phyloP scores from a whole-genome alignment of 768 basidiomycete species.

The Amanita polypyramis region DNA sequence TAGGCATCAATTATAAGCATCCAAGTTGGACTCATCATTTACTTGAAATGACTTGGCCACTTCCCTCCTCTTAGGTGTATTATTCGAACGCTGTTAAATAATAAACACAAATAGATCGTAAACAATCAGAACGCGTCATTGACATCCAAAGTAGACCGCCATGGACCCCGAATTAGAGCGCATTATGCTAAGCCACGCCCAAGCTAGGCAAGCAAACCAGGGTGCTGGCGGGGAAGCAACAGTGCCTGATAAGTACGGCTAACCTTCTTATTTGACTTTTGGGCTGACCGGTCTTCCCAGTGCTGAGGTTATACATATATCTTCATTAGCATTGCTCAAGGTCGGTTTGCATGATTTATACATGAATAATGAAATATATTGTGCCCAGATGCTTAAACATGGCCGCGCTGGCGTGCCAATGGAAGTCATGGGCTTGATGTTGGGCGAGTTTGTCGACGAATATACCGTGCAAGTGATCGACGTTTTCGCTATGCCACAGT shows the following conservation, averaged over 20 bases:
- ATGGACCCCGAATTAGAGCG: conserved; percentile 43
- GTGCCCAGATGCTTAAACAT: conserved; percentile 89
- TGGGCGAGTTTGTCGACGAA: conserved; percentile 97
- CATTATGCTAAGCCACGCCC: conserved; percentile 38
- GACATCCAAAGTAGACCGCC: conserved; percentile 11
- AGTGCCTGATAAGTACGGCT: conserved; percentile 43
- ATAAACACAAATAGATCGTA: conserved; percentile 6
- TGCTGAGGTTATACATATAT: conserved; percentile 95
- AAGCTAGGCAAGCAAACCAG: conserved; percentile 31
- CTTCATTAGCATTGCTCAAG: conserved; percentile 93
- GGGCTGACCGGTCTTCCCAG: conserved; percentile 24
- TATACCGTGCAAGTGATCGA: conserved; percentile 92
- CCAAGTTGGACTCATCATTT: conserved; percentile 1
- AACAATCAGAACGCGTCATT: conserved; percentile 35
- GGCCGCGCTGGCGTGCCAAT: conserved; percentile 97
- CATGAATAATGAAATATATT: conserved; percentile 4
- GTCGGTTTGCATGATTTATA: conserved; percentile 27
- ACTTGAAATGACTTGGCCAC: background rate
- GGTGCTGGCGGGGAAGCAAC: conserved; percentile 33
- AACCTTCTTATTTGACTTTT: background rate
- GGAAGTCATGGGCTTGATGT: conserved; percentile 99
- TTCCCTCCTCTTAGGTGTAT: background rate
- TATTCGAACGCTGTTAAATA: conserved; percentile 1
- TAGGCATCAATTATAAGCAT: conserved; percentile 30
- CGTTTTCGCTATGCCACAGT: conserved; percentile 98